Base-by-base conservation (phyloP, 2,329 filamentous ascomycete genomes). In the Penicillium sp. region DNA sequence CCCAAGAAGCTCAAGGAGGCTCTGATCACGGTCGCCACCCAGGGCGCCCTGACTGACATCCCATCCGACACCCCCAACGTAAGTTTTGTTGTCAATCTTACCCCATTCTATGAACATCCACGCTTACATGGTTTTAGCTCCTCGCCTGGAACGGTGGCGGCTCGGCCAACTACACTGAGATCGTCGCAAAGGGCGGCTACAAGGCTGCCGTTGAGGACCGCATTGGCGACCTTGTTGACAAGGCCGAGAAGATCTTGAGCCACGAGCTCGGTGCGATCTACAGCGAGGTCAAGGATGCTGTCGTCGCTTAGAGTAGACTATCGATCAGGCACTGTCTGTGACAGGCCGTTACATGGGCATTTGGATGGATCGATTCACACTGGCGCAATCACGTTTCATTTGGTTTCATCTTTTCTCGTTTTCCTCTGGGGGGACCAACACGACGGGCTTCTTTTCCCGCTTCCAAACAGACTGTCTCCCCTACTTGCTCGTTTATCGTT, bases 71-170 rank as follows among this genome's bases (percentile, higher is more conserved):
- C 94, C 56, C 82, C 83, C 67, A 98, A 98, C 80, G 73, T 77
- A 70, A 71, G 74, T 70, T 31, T 8, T n/a, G 7, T 9, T 23
- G 25, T 13, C 11, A n/a, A 13, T n/a, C 5, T 7, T 6, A 7
- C 11, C 11, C n/a, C n/a, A n/a, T 27, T 27, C 10, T 6, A n/a
- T n/a, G 6, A 23, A 35, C 4, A 25, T 41, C 13, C 26, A 28
- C 39, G 39, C 57, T 67, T 59, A 64, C 51, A 50, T 15, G 1
- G 18, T 42, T 43, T 4, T 52, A 77, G 74, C 77, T 95, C 64
- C 88, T 98, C 49, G 91, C 91, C 69, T 98, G 90, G 91, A 98
- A 98, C 80, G 93, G 94, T 66, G 94, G 89, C 73, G 93, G 93
- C 63, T 86, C 81, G 64, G 83, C 79, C 74, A 95, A 98, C 84